Evolutionary conservation across 192 early-diverging fungal genomes (phyloP), one percentile per base, ranked within the genome.

Genomic region (Coemansia sp.): DNA sequence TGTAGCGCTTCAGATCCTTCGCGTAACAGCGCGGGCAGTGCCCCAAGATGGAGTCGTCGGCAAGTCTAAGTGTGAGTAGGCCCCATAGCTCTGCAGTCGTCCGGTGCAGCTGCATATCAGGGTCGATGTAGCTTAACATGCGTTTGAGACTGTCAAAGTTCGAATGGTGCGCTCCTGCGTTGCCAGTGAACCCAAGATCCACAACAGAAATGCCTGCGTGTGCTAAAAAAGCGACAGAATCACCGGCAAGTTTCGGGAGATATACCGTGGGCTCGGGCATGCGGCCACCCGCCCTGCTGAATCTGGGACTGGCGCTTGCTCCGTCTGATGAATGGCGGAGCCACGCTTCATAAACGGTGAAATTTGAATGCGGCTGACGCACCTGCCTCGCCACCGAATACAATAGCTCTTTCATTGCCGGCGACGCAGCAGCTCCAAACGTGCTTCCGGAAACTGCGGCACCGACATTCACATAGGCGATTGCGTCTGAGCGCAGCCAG

Each of bases 111-210:
- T 70, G 50, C 64, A 85, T 85, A 8, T 75, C 68, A 16, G 85
- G 82, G 59, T 88, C 85, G 7, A 85, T 67, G 56, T 80, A 85
- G 41, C 84, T 71, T 5, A 73, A 64, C 83, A 88, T 85, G 68
- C 86, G 84, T 53, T 84, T 74, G 54, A 84, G 67, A 50, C 82
- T 81, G 65, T 88, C 88, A 65, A 88, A 89, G 67, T 88, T 88
- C 48, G 84, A 85, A 65, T 89, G 88, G 50, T 86, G 87, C 4
- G 84, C 68, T 47, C 87, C 87, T 38, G 74, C 60, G 23, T 68
- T 64, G 27, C 82, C 82, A 0, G 54, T 44, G 64, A 89, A 89
- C 38, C 69, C 66, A 44, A 89, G 22, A 59, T 84, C 74, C 4
- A 88, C 50, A 21, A 83, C 74, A 7, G 86, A 73, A 32, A 88